These are phyloP conservation scores for Oenanthe sinensis DNA, from an alignment of 129 eudicot species.

Conservation along the genomic window DNA sequence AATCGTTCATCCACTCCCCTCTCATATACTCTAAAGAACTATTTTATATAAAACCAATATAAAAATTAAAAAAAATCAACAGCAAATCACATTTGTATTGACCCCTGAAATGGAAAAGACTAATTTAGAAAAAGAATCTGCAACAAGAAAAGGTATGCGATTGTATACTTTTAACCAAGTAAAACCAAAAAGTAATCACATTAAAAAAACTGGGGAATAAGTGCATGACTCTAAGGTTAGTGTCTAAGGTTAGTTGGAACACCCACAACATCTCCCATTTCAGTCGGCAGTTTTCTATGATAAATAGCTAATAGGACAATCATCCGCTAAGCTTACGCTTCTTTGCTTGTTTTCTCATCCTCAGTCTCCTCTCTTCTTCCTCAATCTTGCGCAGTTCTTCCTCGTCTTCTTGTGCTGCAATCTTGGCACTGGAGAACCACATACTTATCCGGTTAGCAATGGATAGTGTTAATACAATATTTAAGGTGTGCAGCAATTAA, in stretches of 20 bases:
- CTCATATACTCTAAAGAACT: too few relatives aligned
- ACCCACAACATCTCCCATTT: background rate
- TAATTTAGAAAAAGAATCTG: background rate
- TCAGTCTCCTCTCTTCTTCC: constrained; percentile 59
- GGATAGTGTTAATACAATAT: background rate
- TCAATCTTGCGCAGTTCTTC: constrained; percentile 42
- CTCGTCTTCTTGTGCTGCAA: constrained; percentile 68
- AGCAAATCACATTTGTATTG: background rate
- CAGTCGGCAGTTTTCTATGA: background rate
- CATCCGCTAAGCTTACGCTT: constrained; percentile 33
- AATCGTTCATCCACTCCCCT: too few relatives aligned
- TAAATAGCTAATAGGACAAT: background rate
- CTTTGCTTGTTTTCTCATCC: constrained; percentile 16
- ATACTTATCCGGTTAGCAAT: background rate
- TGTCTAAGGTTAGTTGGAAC: too few relatives aligned
- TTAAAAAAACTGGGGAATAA: background rate
- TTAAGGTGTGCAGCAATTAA: background rate
- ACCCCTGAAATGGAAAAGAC: background rate
- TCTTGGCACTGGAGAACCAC: constrained; percentile 46
- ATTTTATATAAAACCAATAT: background rate
- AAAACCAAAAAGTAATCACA: constrained; percentile 2
- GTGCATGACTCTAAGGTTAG: background rate
- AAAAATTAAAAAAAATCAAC: background rate
- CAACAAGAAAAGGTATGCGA: background rate
- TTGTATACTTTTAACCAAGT: background rate